Evolutionary conservation across 345 rosid species (phyloP).

Genomic region (Ailanthus altissimus): DNA sequence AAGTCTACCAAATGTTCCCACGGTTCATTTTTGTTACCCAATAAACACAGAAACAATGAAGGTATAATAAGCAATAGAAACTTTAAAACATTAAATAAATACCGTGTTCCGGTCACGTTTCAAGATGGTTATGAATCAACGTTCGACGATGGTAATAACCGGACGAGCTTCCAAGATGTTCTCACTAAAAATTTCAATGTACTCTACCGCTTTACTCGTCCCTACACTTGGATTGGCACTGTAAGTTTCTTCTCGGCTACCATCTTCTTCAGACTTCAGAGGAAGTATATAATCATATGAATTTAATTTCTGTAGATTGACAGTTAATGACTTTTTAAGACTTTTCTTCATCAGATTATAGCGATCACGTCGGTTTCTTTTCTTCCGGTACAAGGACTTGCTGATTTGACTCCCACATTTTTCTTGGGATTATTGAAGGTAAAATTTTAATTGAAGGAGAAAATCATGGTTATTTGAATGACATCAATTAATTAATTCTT

Average conservation of each 20-base stretch:
- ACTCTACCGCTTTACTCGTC: conserved; percentile 30
- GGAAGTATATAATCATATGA: not conserved
- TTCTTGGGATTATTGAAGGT: conserved; percentile 32
- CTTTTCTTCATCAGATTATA: conserved; percentile 14
- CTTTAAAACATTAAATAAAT: not conserved
- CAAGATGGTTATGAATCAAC: not conserved
- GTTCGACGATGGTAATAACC: not conserved
- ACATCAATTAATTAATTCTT: not conserved
- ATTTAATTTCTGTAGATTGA: not conserved
- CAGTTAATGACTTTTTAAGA: not conserved
- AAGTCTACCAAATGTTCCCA: not conserved
- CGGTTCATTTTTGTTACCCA: too few relatives aligned
- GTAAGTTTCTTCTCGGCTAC: conserved; percentile 17
- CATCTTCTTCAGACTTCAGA: not conserved
- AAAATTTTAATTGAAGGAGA: not conserved
- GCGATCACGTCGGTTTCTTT: conserved; percentile 35
- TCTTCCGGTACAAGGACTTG: conserved; percentile 27
- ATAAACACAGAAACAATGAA: too few relatives aligned
- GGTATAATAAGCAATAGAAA: not conserved
- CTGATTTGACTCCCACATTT: conserved; percentile 31
- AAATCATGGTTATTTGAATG: not conserved
- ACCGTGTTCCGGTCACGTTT: not conserved
- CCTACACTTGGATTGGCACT: conserved; percentile 38
- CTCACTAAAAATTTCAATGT: not conserved
- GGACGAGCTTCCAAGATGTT: not conserved